phyloP scores from a whole-genome alignment of 2,329 filamentous ascomycete species.

The Pseudopithomyces maydicus region DNA sequence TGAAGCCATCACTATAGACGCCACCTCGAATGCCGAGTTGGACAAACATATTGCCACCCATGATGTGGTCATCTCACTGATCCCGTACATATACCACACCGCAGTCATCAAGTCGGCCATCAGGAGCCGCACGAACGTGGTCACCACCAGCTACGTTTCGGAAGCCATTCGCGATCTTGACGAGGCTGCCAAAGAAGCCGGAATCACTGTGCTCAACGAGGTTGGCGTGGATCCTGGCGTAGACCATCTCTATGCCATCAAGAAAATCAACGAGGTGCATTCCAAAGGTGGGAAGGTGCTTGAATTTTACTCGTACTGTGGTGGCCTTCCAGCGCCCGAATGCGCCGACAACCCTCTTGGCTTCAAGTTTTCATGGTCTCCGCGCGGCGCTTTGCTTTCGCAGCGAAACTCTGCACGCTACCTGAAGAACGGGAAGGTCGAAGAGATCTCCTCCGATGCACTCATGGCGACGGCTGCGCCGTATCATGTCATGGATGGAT shows the following conservation, averaged over 20 bases:
- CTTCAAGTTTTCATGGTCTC: slow-evolving; percentile 19
- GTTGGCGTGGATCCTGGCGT: slow-evolving; percentile 35
- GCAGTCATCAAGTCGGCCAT: slow-evolving; percentile 15
- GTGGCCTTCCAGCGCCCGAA: slow-evolving; percentile 10
- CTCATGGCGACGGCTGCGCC: slow-evolving; percentile 11
- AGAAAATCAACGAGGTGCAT: slow-evolving; percentile 14
- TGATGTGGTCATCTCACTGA: slow-evolving; percentile 16
- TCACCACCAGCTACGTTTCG: slow-evolving; percentile 17
- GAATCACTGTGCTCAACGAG: slow-evolving; percentile 22
- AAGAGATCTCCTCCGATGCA: slow-evolving; percentile 5
- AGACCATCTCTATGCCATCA: slow-evolving; percentile 46
- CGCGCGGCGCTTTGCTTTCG: slow-evolving; percentile 12
- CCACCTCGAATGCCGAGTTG: slow-evolving; percentile 4
- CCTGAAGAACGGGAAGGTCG: slow-evolving; percentile 2
- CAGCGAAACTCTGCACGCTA: slow-evolving; percentile 11
- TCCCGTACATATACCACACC: slow-evolving; percentile 16
- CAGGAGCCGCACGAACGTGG: slow-evolving; percentile 11
- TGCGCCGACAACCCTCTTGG: slow-evolving; percentile 14
- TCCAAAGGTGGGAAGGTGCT: slow-evolving; percentile 11
- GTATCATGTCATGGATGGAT: slow-evolving; percentile 11
- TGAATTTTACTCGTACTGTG: slow-evolving; percentile 17
- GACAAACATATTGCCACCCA: slow-evolving; percentile 13
- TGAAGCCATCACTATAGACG: slow-evolving; percentile 14
- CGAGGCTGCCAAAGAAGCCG: slow-evolving; percentile 50
- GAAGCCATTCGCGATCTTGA: slow-evolving; percentile 16